Evolutionary conservation across 768 basidiomycete genomes (phyloP), one percentile per base, ranked within the genome.

Genomic region (Russula abietina): DNA sequence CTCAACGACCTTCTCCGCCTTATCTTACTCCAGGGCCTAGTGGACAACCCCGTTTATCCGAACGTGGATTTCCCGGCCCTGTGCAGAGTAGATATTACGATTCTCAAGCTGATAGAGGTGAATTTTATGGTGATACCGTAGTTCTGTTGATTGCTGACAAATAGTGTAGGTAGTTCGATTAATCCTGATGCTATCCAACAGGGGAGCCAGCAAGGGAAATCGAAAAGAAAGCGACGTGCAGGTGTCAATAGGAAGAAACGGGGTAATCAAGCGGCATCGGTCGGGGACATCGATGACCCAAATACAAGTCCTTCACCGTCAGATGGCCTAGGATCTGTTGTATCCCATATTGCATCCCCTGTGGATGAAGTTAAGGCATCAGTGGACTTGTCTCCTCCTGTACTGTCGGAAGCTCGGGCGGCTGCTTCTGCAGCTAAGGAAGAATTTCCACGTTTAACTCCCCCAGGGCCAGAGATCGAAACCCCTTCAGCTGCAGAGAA

Each of bases 191-290:
- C 58, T 19, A 45, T 19, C 30, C 62, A 59, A 62, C 57, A 52
- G 33, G 58, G 46, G 19, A 43, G 51, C 22, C 62, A 48, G 43
- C 24, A 24, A 16, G 59, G 19, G 32, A 60, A 26, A 16, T 41
- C 58, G 22, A 64, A 64, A 52, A 26, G 48, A 38, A 64, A 64
- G 45, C 59, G 63, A 26, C 63, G 63, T 16, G 63, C 58, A n/a
- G 63, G 63, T 38, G n/a, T 60, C 1, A 64, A 64, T 46, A 46
- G 63, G 41, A 64, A 64, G 59, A 64, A 64, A 51, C 58, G 63
- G 24, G 48, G 54, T 28, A 3, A 30, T 17, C 63, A 51, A 38
- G 8, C 24, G 16, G 39, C 22, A 22, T 8, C 24, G 9, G 10
- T 26, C 16, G 28, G 32, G 32, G 61, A 57, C 16, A 30, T 17